Percentiles rank a stretch among this genome's conserved stretches.
Evolutionary conservation across 2,329 filamentous ascomycete species (phyloP).

Genomic region (Colletotrichum cuscutae): DNA sequence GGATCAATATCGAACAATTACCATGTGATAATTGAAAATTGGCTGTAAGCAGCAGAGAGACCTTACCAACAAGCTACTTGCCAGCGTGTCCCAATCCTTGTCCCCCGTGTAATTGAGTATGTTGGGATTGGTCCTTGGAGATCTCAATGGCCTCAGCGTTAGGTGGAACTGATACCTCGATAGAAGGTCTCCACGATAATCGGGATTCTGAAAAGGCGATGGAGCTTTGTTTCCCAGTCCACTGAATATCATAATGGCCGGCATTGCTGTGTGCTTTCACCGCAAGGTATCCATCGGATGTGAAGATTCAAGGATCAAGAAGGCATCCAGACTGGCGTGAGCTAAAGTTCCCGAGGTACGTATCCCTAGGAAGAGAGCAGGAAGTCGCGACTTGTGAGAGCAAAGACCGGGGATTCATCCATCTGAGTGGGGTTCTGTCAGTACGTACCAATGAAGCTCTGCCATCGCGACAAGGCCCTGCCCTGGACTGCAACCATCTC

Average conservation of each 20-base stretch:
- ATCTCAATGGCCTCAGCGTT: conserved; percentile 7
- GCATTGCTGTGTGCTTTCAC: neutral
- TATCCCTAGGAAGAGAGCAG: neutral
- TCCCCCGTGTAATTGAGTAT: conserved; percentile 1
- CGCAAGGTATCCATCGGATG: neutral
- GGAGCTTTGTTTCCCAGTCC: neutral
- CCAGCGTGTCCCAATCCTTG: neutral
- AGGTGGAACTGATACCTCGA: neutral
- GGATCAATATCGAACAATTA: neutral
- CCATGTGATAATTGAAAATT: conserved; percentile 26
- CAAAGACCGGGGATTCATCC: conserved; percentile 9
- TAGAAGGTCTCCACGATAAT: neutral
- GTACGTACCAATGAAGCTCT: conserved; percentile 27
- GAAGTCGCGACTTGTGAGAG: neutral
- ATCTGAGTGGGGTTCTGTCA: conserved; percentile 10
- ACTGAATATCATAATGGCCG: neutral
- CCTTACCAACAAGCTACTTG: neutral
- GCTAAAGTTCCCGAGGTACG: neutral
- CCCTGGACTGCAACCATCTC: conserved; percentile 30
- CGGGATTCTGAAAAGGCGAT: neutral
- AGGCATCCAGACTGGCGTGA: too few relatives aligned
- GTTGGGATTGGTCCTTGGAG: conserved; percentile 9
- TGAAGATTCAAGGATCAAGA: neutral
- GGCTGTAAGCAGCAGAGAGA: neutral
- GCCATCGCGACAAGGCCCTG: conserved; percentile 23